Percentiles rank a stretch among this genome's conserved stretches.
Evolutionary conservation across 345 rosid species (phyloP).

Genomic region (Anastatica hierochuntica): DNA sequence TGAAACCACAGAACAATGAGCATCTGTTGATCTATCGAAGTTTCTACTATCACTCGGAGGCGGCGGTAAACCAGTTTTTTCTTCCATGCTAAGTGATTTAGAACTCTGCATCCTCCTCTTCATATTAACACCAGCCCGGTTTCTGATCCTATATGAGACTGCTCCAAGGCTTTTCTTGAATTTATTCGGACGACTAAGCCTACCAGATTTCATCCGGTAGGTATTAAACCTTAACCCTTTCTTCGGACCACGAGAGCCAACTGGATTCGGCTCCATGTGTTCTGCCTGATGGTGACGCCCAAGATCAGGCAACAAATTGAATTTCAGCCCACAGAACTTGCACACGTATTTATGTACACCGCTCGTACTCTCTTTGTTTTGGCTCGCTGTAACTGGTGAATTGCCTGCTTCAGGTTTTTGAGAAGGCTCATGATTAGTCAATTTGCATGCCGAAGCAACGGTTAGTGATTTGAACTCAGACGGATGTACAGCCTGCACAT

Average conservation of each 20-base stretch:
- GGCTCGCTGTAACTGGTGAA: constrained; percentile 31
- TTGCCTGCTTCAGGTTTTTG: constrained; percentile 31
- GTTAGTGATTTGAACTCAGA: too few species aligned
- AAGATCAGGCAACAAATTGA: constrained; percentile 91
- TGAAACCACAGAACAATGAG: constrained; percentile 61
- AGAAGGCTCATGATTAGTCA: constrained; percentile 22
- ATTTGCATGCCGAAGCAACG: too few species aligned
- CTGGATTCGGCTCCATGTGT: constrained; percentile 66
- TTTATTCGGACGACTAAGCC: constrained; percentile 68
- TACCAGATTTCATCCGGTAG: constrained; percentile 78
- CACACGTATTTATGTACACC: constrained; percentile 53
- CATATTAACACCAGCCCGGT: constrained; percentile 46
- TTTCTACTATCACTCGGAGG: constrained; percentile 25
- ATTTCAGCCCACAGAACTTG: constrained; percentile 85
- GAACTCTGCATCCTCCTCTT: constrained; percentile 72
- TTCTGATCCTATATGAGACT: constrained; percentile 65
- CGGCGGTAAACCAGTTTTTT: constrained; percentile 26
- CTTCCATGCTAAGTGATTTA: constrained; percentile 35
- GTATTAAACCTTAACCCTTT: constrained; percentile 62
- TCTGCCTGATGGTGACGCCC: constrained; percentile 99
- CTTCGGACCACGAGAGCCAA: constrained; percentile 52
- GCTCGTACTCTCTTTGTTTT: constrained; percentile 35
- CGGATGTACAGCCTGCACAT: constrained; percentile 67
- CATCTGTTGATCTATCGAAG: constrained; percentile 46
- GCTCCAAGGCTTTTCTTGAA: constrained; percentile 83